These are phyloP conservation scores for Leccinum aurantiacum DNA, from an alignment of 768 basidiomycete genomes.

Conservation along the genomic window DNA sequence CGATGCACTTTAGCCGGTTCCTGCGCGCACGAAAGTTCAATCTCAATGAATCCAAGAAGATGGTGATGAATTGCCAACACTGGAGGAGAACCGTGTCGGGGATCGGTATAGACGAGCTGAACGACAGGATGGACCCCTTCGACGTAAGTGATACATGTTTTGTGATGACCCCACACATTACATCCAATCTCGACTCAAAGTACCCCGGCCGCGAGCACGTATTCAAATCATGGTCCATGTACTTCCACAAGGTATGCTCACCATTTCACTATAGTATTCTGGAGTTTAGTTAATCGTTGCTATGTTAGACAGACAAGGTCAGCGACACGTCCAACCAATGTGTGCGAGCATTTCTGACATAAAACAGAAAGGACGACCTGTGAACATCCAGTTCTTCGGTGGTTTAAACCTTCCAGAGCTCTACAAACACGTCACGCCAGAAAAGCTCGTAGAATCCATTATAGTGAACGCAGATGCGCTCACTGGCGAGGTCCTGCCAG, in stretches of 20 bases:
- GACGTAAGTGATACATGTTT: slow-evolving; percentile 47
- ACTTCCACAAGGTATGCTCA: slow-evolving; percentile 65
- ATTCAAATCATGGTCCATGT: slow-evolving; percentile 77
- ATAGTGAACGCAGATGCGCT: slow-evolving; percentile 67
- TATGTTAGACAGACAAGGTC: slow-evolving; percentile 65
- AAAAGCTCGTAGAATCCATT: slow-evolving; percentile 61
- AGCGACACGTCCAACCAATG: slow-evolving; percentile 4
- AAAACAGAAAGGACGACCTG: slow-evolving; percentile 62
- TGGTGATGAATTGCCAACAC: slow-evolving; percentile 64
- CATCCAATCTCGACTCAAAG: slow-evolving; percentile 33
- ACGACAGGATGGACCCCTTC: slow-evolving; percentile 62
- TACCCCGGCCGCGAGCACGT: slow-evolving; percentile 69
- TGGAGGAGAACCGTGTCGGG: slow-evolving; percentile 68
- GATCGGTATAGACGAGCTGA: slow-evolving; percentile 65
- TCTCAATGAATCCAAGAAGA: slow-evolving; percentile 55
- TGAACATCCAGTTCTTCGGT: slow-evolving; percentile 67
- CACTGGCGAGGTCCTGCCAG: slow-evolving; percentile 65
- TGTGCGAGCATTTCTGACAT: background rate
- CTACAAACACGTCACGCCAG: slow-evolving; percentile 55
- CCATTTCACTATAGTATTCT: background rate
- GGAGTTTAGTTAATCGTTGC: background rate
- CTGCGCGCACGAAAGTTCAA: slow-evolving; percentile 71
- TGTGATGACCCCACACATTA: background rate
- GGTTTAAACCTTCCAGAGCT: slow-evolving; percentile 57
- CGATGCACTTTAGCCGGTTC: slow-evolving; percentile 53